Base-by-base conservation (phyloP, 352 stramenopile genomes). In the Globisporangium barbulae region DNA sequence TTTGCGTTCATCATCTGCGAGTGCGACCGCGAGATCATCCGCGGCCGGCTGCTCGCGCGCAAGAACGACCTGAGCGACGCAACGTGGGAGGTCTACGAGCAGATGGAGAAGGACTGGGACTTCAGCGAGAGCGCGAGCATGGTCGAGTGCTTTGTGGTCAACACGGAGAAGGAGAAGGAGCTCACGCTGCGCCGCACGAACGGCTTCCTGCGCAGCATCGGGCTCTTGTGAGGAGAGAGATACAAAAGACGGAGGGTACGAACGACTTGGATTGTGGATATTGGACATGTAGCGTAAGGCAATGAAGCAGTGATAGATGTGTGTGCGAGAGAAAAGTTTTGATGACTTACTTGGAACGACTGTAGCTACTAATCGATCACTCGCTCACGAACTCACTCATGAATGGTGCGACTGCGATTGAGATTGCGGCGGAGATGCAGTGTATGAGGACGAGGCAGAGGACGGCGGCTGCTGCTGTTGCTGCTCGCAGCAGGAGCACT, bases 101-200 rank as follows among this genome's bases (percentile, higher is more conserved):
- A 65, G n/a, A 89, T 91, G 73, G 82, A 91, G 67, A 67, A 67
- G 49, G 21, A 41, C 22, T 89, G 76, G 80, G 44, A 63, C 42
- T 68, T 82, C 30, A 64, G 73, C 6, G 78, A 86, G 22, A 54
- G 62, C 2, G 39, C 67, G 1, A 61, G 52, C 25, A 76, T 81
- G 69, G 30, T 61, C 12, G 83, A 90, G 62, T 82, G 69, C 57
- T 65, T 74, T 12, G 60, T 80, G 2, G 69, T 90, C 25, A 89
- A 87, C 69, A 90, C 83, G 30, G 81, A 90, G 53, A 92, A 89
- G 65, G 77, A 88, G 59, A 76, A 81, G 54, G 78, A 91, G 68
- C 70, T 89, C 33, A 87, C 78, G 33, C 63, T 88, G 59, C 73
- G 72, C 19, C 73, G 76, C 9, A 73, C 78, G 3, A 78, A 89